Base-by-base conservation (phyloP, 495 filamentous ascomycete species). In the Lophiotrema nucula region DNA sequence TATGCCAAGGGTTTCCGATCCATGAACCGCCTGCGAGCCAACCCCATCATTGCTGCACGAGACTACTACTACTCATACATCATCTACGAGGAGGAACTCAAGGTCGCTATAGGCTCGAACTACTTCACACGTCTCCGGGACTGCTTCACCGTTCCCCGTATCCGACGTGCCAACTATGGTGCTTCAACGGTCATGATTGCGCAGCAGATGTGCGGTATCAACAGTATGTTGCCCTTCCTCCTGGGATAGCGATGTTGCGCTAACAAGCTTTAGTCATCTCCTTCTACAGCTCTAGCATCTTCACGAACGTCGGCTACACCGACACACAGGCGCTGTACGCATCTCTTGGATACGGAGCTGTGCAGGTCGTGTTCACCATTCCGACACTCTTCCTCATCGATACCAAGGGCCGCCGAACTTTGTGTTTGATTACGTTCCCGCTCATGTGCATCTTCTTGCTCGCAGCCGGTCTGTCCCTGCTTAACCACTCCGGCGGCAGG, bases 161-260 rank as follows among this genome's bases (percentile, higher is more conserved):
- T 88, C 51, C 79, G 85, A 38, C 80, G 87, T 53, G 84, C 87
- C 10, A 87, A 81, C 25, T 76, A 83, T 25, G 87, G 84, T 39
- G 83, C 81, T 0, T 77, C 76, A 53, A 75, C 79, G 2, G 86
- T 89, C 47, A 90, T 89, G 82, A 81, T 89, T 65, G 84, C 79
- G 2, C 82, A 85, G 67, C 89, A 95, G 72, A 88, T 95, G 84
- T 93, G 88, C 68, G 88, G 88, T 35, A 35, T 35, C 31, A 35
- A 35, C 31, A 35, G 31, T 15, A 35, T 8, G 31, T 35, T 35
- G 31, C 31, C 31, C 31, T 15, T 35, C 31, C 31, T 35, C 31
- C 8, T 35, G 15, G 8, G 31, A 35, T n/a, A n/a, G 43, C 35
- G 16, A 25, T 18, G 27, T 16, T 44, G 47, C 31, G 31, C 31